Evolutionary conservation across 805 yeast genomes (phyloP).

Genomic region (Jamesozyma jinghongensis): DNA sequence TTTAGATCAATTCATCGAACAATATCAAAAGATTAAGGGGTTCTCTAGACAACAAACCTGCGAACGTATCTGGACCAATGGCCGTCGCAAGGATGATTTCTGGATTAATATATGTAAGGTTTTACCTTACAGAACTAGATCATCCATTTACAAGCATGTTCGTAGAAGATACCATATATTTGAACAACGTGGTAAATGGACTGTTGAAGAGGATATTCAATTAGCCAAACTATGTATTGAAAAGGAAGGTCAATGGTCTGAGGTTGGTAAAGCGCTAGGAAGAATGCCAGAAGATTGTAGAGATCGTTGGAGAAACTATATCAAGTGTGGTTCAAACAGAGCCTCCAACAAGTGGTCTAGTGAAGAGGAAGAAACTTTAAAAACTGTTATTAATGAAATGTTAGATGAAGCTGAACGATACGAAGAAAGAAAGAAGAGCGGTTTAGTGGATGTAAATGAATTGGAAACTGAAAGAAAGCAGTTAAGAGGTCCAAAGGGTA

Average conservation of each 20-base stretch:
- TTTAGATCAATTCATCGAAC: slow-evolving; percentile 61
- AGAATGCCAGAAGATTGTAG: slow-evolving; percentile 98
- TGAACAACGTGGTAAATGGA: slow-evolving; percentile 86
- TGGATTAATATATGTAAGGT: slow-evolving; percentile 80
- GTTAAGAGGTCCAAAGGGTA: slow-evolving; percentile 13
- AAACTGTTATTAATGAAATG: slow-evolving; percentile 45
- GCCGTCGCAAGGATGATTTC: slow-evolving; percentile 76
- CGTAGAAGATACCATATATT: slow-evolving; percentile 83
- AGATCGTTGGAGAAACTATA: slow-evolving; percentile 92
- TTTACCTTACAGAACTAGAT: slow-evolving; percentile 76
- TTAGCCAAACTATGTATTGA: slow-evolving; percentile 54
- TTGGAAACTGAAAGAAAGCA: slow-evolving; percentile 11
- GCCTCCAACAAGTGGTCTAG: slow-evolving; percentile 71
- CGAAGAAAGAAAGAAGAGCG: slow-evolving; percentile 11
- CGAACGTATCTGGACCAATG: slow-evolving; percentile 79
- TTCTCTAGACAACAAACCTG: slow-evolving; percentile 63
- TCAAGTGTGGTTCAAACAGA: slow-evolving; percentile 78
- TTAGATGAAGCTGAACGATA: slow-evolving; percentile 28
- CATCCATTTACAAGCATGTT: slow-evolving; percentile 87
- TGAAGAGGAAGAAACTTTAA: slow-evolving; percentile 59
- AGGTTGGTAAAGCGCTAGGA: slow-evolving; percentile 67
- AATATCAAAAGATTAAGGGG: slow-evolving; percentile 55
- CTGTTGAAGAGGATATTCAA: slow-evolving; percentile 64
- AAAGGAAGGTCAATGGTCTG: slow-evolving; percentile 80
- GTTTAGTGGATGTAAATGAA: slow-evolving; percentile 11